Base-by-base conservation (phyloP, 495 filamentous ascomycete genomes). In the Podospora appendiculata region DNA sequence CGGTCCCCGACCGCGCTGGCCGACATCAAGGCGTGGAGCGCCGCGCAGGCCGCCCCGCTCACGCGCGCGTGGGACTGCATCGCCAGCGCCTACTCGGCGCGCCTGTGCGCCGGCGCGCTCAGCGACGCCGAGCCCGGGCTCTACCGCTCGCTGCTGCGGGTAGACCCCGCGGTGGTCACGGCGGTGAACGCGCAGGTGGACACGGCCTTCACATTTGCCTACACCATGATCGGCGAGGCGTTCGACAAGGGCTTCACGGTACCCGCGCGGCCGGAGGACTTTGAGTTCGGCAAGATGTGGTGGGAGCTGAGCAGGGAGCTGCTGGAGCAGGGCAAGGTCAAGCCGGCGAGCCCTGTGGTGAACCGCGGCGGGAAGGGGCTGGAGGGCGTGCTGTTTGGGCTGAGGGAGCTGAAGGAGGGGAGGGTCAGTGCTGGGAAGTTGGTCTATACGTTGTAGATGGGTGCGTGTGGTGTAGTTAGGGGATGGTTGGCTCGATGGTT, bases 61-160 rank as follows among this genome's bases (percentile, higher is more conserved):
- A 50, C 46, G 32, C 47, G 55, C 13, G 70, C 60, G 25, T 71
- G 67, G 67, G 68, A 71, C 58, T 71, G 68, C 63, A 54, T 61
- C 41, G 57, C 56, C 6, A 34, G 25, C 9, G 56, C 47, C 6
- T 47, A 41, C 4, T 51, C 57, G 40, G 54, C 41, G 18, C 48
- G 32, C 14, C 48, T 69, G 40, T 52, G 56, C 64, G 68, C 64
- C 0, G 53, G 40, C 1, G 65, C 62, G 10, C 57, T 73, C 8
- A 52, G 51, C 46, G 52, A 54, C 19, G 19, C 32, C 2, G 8
- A 46, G 19, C 12, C 12, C n/a, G 57, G 60, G 3, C 50, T 51
- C 32, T 63, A 63, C 53, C 16, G 14, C 12, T 13, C 12, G n/a
- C 60, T 71, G 53, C 53, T 68, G 36, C 25, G 12, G 19, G 57